Conservation (phyloP, 2,329 filamentous ascomycete species). For the Blastomyces emzantsi region DNA sequence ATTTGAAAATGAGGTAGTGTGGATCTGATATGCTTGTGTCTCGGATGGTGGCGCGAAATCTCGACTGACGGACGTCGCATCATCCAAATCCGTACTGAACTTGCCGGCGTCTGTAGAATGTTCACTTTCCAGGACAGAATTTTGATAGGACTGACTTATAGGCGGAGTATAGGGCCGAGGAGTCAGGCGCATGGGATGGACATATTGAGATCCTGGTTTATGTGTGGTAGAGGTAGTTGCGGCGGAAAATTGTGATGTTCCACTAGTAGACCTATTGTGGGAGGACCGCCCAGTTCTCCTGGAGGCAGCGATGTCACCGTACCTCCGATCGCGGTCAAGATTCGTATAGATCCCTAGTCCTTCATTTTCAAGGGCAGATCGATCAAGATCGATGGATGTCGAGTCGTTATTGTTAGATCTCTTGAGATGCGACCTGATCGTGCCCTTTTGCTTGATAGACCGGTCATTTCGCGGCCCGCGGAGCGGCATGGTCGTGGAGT, state of each 20-base stretch:
- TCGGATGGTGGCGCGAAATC: conserved; percentile 27
- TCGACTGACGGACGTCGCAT: conserved; percentile 5
- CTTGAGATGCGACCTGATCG: conserved; percentile 49
- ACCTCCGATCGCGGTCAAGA: conserved; percentile 23
- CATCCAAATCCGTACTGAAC: conserved; percentile 22
- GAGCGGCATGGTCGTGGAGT: conserved; percentile 3
- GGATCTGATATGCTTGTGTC: conserved; percentile 31
- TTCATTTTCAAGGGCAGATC: conserved; percentile 48
- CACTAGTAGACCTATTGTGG: conserved; percentile 48
- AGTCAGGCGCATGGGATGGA: conserved; percentile 48
- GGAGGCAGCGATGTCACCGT: conserved; percentile 30
- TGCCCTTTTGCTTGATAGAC: conserved; percentile 24
- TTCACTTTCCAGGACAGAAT: conserved; percentile 40
- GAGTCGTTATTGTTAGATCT: conserved; percentile 44
- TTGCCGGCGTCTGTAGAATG: conserved; percentile 34
- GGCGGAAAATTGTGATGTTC: conserved; percentile 45
- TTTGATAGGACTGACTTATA: conserved; percentile 41
- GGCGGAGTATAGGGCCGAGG: conserved; percentile 48
- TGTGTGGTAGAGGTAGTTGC: conserved; percentile 37
- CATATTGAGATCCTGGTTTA: conserved; percentile 43
- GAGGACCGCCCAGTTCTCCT: conserved; percentile 33
- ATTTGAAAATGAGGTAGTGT: conserved; percentile 34
- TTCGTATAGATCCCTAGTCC: conserved; percentile 46
- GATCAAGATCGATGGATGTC: conserved; percentile 46
- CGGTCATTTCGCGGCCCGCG: conserved; percentile 4